Percentiles rank a stretch among this genome's conserved stretches.
phyloP scores from a whole-genome alignment of 805 yeast genomes.

The Starmera caribaea region DNA sequence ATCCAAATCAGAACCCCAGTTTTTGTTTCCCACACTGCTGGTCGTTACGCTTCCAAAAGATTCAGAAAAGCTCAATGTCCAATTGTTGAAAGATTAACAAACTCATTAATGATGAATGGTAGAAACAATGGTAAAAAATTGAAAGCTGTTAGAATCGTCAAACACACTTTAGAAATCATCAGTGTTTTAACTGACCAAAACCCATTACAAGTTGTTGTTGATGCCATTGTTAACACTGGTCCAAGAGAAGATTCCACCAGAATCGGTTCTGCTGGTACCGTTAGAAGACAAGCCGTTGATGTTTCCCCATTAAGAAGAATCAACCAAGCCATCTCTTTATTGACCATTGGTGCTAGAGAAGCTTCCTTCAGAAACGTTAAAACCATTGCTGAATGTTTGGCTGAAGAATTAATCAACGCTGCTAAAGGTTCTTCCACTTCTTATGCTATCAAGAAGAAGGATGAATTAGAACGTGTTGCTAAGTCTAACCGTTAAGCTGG shows the following conservation, averaged over 20 bases:
- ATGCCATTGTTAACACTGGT: constrained; percentile 99
- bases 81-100: constrained; percentile 97
- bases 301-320: constrained; percentile 99
- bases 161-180: constrained; percentile 98
- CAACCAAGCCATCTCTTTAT: constrained; percentile 96
- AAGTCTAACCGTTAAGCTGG: constrained; percentile 96
- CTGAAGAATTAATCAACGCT: constrained; percentile 99
- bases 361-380: constrained; percentile 99
- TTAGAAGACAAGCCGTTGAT: constrained; percentile 99
- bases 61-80: constrained; percentile 99
- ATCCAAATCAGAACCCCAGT: constrained; percentile 96
- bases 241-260: constrained; percentile 99
- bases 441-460: constrained; percentile 99
- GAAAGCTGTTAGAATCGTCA: constrained; percentile 99
- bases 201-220: constrained; percentile 99
- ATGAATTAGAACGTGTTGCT: constrained; percentile 99
- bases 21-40: constrained; percentile 98
- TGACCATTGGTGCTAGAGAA: constrained; percentile 99
- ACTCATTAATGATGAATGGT: constrained; percentile 99
- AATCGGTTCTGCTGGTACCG: constrained; percentile 99
- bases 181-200: constrained; percentile 95
- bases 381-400: constrained; percentile 99
- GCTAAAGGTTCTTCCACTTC: constrained; percentile 99
- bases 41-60: constrained; percentile 99
- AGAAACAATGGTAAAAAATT: constrained; percentile 99